These are phyloP conservation scores for Ceratobasidium papillatum DNA, from an alignment of 1,284 basidiomycete species.

Conservation along the genomic window DNA sequence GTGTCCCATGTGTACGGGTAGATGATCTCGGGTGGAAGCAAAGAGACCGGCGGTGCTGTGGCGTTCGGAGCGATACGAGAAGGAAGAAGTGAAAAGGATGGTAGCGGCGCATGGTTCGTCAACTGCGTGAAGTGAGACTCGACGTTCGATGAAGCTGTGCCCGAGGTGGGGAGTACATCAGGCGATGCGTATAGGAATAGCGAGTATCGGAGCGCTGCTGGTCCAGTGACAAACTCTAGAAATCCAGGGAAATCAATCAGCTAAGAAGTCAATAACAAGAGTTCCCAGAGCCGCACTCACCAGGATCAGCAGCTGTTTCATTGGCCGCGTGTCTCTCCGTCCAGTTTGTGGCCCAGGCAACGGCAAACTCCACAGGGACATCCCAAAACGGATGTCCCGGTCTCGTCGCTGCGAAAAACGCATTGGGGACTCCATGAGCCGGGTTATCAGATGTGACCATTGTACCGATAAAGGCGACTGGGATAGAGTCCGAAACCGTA, in stretches of 20 bases:
- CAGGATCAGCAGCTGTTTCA: slow-evolving; percentile 11
- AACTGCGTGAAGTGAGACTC: not conserved
- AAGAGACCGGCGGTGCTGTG: slow-evolving; percentile 9
- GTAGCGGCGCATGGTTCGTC: not conserved
- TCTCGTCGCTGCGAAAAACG: slow-evolving; percentile 22
- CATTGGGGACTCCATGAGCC: slow-evolving; percentile 23
- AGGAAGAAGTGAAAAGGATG: not conserved
- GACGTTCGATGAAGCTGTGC: not conserved
- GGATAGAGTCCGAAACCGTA: not conserved
- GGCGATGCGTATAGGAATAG: slow-evolving; percentile 15
- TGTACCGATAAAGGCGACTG: slow-evolving; percentile 19
- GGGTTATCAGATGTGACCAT: slow-evolving; percentile 29
- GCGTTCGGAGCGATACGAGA: not conserved
- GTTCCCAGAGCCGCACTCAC: not conserved
- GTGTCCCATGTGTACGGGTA: slow-evolving; percentile 31
- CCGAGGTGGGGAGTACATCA: not conserved
- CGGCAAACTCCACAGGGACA: slow-evolving; percentile 26
- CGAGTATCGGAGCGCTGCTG: slow-evolving; percentile 32
- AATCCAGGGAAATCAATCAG: not conserved
- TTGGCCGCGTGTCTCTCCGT: not conserved
- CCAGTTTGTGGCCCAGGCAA: slow-evolving; percentile 28
- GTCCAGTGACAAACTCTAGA: slow-evolving; percentile 29
- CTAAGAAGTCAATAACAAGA: not conserved
- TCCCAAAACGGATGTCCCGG: slow-evolving; percentile 27
- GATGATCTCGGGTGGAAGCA: slow-evolving; percentile 26